These are phyloP conservation scores for Dipteronia sinensis DNA, from an alignment of 345 rosid genomes.

Conservation along the genomic window DNA sequence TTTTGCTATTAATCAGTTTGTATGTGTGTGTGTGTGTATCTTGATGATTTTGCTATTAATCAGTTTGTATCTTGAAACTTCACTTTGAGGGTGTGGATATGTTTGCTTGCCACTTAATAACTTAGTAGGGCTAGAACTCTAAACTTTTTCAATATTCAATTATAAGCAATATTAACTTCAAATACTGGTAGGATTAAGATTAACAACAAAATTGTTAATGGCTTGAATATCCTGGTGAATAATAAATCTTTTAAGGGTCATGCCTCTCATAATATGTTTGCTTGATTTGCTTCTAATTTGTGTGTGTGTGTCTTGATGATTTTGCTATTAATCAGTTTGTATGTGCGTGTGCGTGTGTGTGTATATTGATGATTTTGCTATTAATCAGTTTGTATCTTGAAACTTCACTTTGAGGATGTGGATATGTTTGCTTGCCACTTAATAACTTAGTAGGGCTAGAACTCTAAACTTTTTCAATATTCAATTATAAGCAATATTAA, in stretches of 20 bases:
- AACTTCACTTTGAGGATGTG: neutral
- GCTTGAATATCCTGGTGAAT: neutral
- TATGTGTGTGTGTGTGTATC: neutral
- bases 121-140: neutral
- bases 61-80: neutral
- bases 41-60: neutral
- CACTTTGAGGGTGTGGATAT: neutral
- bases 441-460: neutral
- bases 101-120: neutral
- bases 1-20: neutral
- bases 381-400: neutral
- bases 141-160: neutral
- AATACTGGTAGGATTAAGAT: neutral
- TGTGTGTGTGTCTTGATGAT: too few relatives aligned
- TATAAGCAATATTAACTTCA: neutral
- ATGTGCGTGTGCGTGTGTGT: neutral
- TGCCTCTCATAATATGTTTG: constrained; percentile 7
- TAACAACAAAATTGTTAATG: neutral
- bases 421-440: neutral
- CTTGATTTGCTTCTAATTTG: neutral
- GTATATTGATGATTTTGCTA: neutral
- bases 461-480: neutral
- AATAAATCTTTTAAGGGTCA: neutral
- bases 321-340: too few relatives aligned
- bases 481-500: neutral